Evolutionary conservation across 2,329 filamentous ascomycete genomes (phyloP), one percentile per base, ranked within the genome.

Genomic region (Aspergillus fumigatus): DNA sequence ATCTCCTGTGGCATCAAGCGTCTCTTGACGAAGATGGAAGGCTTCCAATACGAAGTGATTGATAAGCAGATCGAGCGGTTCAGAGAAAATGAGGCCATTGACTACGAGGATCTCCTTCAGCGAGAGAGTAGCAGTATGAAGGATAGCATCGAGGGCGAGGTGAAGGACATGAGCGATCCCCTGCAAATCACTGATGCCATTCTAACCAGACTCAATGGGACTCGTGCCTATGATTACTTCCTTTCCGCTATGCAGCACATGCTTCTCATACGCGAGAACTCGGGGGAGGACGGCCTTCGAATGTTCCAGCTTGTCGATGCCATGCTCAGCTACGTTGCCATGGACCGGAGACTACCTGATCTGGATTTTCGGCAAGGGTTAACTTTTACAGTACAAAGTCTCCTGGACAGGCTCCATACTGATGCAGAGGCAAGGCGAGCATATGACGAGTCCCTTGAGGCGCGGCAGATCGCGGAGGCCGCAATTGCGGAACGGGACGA

Each of bases 271-370:
- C 85, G 92, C 56, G 89, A 96, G 69, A 94, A 92, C 62, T 91
- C 95, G 66, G 88, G 89, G 50, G 94, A 97, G 70, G 94, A 99
- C 74, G 86, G 92, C 14, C 77, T 97, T 59, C 87, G 91, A 50
- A 94, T 97, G 88, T 99, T 97, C 77, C 94, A 97, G 78, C 84
- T 99, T 27, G 92, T 97, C 27, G 94, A 99, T 75, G 88, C 90
- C n/a, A 97, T 97, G 92, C 85, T 99, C 63, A 96, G 92, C 75
- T 97, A 97, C 74, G 93, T 99, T 60, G 93, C 93, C 66, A 99
- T 99, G 93, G 94, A 99, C 74, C 85, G 94, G 69, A 84, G 94
- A 61, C 76, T 97, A 62, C 94, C 94, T 41, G 93, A 99, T 74
- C 93, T 97, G 86, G 94, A 99, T 73, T 84, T 99, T 58, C 97